These are phyloP conservation scores for Capronia americana DNA, from an alignment of 2,329 filamentous ascomycete species.

Conservation along the genomic window DNA sequence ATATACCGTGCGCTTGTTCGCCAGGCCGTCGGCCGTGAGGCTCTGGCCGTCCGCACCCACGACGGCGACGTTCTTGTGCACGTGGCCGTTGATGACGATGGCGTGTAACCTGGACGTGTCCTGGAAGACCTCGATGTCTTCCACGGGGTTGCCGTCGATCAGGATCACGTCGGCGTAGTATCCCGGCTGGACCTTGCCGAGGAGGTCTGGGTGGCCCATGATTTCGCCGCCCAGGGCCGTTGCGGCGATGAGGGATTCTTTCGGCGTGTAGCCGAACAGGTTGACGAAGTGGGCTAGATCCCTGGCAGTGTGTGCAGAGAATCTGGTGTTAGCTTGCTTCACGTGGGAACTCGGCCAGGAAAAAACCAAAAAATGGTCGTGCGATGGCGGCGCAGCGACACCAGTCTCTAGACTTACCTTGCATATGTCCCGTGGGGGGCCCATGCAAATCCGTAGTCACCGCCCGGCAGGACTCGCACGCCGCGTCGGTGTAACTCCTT, in stretches of 20 bases:
- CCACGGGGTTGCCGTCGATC: slow-evolving; percentile 17
- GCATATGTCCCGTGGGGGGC: slow-evolving; percentile 21
- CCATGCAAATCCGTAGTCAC: slow-evolving; percentile 23
- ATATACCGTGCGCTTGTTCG: slow-evolving; percentile 13
- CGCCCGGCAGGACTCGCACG: slow-evolving; percentile 19
- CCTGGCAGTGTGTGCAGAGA: background rate
- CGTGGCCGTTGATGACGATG: slow-evolving; percentile 21
- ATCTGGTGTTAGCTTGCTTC: background rate
- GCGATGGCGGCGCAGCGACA: too few relatives aligned
- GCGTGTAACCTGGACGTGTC: slow-evolving; percentile 13
- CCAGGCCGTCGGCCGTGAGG: slow-evolving; percentile 10
- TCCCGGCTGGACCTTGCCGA: slow-evolving; percentile 22
- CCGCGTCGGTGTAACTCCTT: slow-evolving; percentile 17
- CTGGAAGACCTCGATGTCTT: slow-evolving; percentile 20
- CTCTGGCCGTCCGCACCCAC: slow-evolving; percentile 15
- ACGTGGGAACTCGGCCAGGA: too few relatives aligned
- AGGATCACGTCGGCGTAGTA: slow-evolving; percentile 25
- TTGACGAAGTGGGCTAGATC: slow-evolving; percentile 22
- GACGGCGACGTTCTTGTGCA: slow-evolving; percentile 19
- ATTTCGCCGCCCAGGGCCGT: slow-evolving; percentile 21
- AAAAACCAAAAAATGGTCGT: too few relatives aligned
- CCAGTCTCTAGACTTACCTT: background rate
- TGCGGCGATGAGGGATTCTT: slow-evolving; percentile 12
- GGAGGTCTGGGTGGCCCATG: slow-evolving; percentile 22
- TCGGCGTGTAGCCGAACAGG: slow-evolving; percentile 23